These are phyloP conservation scores for Symbiodinium pilosum DNA, from an alignment of 73 alveolate species.

Conservation along the genomic window DNA sequence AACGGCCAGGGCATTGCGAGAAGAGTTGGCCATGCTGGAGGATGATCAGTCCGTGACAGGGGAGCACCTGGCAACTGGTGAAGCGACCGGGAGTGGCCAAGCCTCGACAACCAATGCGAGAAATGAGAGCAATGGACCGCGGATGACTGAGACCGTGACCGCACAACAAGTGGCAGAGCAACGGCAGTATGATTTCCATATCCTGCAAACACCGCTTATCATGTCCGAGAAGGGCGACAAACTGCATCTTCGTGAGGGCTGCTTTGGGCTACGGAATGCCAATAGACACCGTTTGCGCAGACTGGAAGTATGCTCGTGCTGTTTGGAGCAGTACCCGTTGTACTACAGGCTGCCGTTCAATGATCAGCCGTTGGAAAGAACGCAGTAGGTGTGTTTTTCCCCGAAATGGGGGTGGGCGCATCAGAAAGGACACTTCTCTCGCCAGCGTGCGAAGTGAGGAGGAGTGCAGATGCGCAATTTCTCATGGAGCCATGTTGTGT, in stretches of 20 bases:
- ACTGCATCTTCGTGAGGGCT: not conserved
- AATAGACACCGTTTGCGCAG: not conserved
- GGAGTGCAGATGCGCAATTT: not conserved
- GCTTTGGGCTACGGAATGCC: not conserved
- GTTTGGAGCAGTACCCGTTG: not conserved
- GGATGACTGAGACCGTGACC: not conserved
- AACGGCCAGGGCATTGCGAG: not conserved
- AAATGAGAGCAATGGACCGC: not conserved
- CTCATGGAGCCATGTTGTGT: not conserved
- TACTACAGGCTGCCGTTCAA: no score
- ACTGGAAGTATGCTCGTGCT: not conserved
- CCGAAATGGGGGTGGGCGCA: not conserved
- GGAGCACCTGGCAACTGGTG: no score
- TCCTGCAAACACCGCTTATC: not conserved
- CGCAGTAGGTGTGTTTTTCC: not conserved
- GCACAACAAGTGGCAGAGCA: not conserved
- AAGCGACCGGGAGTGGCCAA: no score
- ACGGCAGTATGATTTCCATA: not conserved
- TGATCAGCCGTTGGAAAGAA: no score
- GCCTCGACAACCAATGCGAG: not conserved
- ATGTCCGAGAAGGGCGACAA: not conserved
- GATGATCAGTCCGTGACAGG: no score
- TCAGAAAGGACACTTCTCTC: not conserved
- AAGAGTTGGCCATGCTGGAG: not conserved
- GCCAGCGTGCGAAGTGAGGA: not conserved